phyloP scores from a whole-genome alignment of 768 basidiomycete species.

The Auriscalpium microsporum region DNA sequence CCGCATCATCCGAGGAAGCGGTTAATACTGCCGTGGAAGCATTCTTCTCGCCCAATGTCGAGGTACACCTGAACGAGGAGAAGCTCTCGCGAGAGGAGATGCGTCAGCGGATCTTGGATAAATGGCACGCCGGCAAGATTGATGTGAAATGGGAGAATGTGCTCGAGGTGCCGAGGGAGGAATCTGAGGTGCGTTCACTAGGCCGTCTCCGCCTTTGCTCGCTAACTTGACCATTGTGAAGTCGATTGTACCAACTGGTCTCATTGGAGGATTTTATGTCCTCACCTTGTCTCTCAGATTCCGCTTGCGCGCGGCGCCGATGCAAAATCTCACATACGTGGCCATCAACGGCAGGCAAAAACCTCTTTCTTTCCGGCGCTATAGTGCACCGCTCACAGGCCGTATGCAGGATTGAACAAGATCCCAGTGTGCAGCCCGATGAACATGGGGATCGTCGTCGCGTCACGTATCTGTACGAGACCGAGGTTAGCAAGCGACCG shows the following conservation, averaged over 20 bases:
- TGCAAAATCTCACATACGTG: background rate
- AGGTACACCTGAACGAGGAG: background rate
- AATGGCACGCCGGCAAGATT: background rate
- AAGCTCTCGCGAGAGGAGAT: background rate
- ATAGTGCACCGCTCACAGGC: background rate
- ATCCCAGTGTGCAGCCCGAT: background rate
- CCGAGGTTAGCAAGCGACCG: background rate
- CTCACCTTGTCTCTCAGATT: constrained; percentile 1
- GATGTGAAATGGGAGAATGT: background rate
- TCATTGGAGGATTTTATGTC: constrained; percentile 1
- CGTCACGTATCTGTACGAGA: background rate
- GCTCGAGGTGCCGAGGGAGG: background rate
- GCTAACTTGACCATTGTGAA: no score
- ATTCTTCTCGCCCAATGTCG: background rate
- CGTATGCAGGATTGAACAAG: background rate
- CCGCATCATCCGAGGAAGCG: background rate
- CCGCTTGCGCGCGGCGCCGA: constrained; percentile 1
- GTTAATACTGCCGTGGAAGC: background rate
- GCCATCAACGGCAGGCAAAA: background rate
- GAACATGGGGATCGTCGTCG: background rate
- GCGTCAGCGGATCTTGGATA: background rate
- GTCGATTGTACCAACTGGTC: background rate
- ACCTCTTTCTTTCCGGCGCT: background rate
- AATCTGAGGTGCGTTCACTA: background rate
- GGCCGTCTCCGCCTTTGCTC: background rate